Evolutionary conservation across 257 asterid species (phyloP).

Genomic region (Lycium ferocissimum): DNA sequence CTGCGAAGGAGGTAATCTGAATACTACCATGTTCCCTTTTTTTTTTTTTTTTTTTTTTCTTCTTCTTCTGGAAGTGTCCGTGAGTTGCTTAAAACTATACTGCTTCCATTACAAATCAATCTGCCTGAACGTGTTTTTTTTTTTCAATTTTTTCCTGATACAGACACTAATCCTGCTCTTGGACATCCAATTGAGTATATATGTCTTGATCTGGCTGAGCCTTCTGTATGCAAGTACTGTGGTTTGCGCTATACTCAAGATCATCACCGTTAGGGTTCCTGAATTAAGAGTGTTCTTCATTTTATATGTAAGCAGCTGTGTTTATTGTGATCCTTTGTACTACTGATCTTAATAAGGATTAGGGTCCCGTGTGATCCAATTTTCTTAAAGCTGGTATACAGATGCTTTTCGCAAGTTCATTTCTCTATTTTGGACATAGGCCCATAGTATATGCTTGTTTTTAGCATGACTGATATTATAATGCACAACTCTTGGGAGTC

Average conservation of each 20-base stretch:
- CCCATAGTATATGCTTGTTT: background rate
- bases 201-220: constrained; percentile 81
- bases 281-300: background rate
- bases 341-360: background rate
- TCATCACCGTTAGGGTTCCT: constrained; percentile 59
- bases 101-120: background rate
- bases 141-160: constrained; percentile 14
- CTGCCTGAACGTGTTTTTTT: background rate
- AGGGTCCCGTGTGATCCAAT: background rate
- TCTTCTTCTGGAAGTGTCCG: background rate
- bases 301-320: background rate
- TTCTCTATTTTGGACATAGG: background rate
- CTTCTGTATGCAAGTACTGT: constrained; percentile 87
- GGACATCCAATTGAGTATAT: constrained; percentile 94
- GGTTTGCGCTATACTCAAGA: constrained; percentile 77
- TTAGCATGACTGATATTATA: background rate
- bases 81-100: background rate
- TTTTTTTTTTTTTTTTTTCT: too few species aligned
- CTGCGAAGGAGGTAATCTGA: constrained; percentile 83
- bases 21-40: background rate
- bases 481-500: background rate
- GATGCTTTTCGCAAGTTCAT: background rate
- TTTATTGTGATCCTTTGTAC: background rate
- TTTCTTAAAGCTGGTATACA: background rate
- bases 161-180: constrained; percentile 74